These are phyloP conservation scores for Mycena amicta DNA, from an alignment of 768 basidiomycete species.

Conservation along the genomic window DNA sequence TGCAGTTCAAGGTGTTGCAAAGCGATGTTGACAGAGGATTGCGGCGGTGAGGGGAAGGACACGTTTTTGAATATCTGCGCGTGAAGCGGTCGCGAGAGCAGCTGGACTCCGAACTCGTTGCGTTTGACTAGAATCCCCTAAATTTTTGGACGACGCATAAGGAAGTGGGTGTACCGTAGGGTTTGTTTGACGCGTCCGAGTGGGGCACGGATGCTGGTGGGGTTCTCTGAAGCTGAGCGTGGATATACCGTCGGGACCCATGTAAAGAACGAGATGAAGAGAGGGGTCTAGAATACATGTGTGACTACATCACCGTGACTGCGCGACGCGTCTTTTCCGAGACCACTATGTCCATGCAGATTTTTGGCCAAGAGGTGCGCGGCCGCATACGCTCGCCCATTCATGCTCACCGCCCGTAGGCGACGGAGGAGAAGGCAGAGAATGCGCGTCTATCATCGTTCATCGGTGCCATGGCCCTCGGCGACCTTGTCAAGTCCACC, in stretches of 20 bases:
- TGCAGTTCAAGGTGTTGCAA: conserved; percentile 80
- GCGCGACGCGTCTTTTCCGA: conserved; percentile 13
- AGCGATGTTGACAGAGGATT: conserved; percentile 71
- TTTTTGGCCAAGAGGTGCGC: conserved; percentile 64
- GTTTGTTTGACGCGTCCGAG: conserved; percentile 7
- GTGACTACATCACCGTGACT: not conserved
- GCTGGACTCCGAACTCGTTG: conserved; percentile 92
- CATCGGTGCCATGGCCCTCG: conserved; percentile 94
- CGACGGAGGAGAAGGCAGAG: conserved; percentile 94
- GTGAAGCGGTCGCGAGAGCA: conserved; percentile 82
- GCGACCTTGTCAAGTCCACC: conserved; percentile 98
- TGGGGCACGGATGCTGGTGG: not conserved
- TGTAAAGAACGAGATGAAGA: not conserved
- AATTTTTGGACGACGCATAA: not conserved
- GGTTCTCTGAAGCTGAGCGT: not conserved
- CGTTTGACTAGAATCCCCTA: conserved; percentile 52
- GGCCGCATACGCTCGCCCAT: not conserved
- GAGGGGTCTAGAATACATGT: not conserved
- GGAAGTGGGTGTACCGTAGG: conserved; percentile 2
- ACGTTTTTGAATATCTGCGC: conserved; percentile 77
- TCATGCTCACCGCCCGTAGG: conserved; percentile 41
- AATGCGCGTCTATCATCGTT: conserved; percentile 98
- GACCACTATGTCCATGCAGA: conserved; percentile 66
- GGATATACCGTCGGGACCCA: not conserved
- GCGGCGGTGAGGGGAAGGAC: conserved; percentile 62